These are phyloP conservation scores for Cercospora zeae-maydis DNA, from an alignment of 2,329 filamentous ascomycete species.

Conservation along the genomic window DNA sequence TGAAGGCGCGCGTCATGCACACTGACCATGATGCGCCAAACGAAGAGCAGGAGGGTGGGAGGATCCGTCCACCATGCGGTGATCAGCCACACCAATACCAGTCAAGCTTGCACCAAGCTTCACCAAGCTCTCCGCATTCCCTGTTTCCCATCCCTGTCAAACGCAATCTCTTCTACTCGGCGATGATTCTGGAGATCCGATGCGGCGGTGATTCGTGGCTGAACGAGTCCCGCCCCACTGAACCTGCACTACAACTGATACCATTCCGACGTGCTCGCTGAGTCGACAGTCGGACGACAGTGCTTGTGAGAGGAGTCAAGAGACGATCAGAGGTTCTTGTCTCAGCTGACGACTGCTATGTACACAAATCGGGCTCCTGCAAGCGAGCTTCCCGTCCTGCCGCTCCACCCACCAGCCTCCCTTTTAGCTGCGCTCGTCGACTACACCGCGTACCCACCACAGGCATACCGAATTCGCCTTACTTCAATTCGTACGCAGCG, in stretches of 20 bases:
- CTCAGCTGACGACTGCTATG: not conserved
- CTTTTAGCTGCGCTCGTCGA: not conserved
- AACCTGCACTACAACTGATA: not conserved
- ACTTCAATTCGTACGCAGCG: slow-evolving; percentile 1
- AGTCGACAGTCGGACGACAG: not conserved
- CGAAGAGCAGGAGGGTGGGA: not conserved
- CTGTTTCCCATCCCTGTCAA: slow-evolving; percentile 5
- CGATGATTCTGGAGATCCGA: too few species aligned
- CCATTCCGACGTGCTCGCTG: not conserved
- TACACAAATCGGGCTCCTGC: not conserved
- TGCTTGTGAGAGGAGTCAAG: not conserved
- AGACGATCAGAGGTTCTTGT: not conserved
- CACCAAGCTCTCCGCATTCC: slow-evolving; percentile 4
- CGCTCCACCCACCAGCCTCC: not conserved
- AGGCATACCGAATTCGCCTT: not conserved
- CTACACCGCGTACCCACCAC: not conserved
- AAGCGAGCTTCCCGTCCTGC: slow-evolving; percentile 2
- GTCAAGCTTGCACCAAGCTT: slow-evolving; percentile 10
- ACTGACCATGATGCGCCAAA: not conserved
- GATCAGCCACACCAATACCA: slow-evolving; percentile 4
- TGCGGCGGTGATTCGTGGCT: slow-evolving; percentile 6
- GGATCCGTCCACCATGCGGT: not conserved
- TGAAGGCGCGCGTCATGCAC: not conserved
- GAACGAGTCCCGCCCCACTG: not conserved
- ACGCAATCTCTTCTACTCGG: not conserved